Evolutionary conservation across 352 stramenopile species (phyloP).

Genomic region (Peronospora destructor): DNA sequence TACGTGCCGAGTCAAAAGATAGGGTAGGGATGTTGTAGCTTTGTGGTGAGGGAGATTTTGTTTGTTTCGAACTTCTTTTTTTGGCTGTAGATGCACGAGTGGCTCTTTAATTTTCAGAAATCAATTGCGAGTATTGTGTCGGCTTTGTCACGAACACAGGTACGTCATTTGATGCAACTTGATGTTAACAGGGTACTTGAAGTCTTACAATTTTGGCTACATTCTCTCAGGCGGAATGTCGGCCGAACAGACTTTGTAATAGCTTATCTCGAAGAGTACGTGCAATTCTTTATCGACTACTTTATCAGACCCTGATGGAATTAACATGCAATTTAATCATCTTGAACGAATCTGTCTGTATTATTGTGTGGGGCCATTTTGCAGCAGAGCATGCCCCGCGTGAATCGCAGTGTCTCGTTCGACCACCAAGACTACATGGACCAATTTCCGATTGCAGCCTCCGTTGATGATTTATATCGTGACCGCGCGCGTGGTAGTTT

Average conservation of each 20-base stretch:
- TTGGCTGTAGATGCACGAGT: constrained; percentile 73
- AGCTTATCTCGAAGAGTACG: constrained; percentile 57
- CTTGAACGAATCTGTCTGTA: constrained; percentile 11
- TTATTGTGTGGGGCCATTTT: constrained; percentile 5
- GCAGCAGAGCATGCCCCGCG: constrained; percentile 52
- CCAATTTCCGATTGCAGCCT: constrained; percentile 22
- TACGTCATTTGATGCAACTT: constrained; percentile 9
- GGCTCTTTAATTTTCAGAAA: constrained; percentile 87
- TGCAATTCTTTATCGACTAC: constrained; percentile 1
- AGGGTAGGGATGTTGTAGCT: constrained; percentile 33
- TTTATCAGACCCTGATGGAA: background rate
- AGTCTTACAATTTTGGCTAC: constrained; percentile 12
- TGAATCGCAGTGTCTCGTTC: constrained; percentile 70
- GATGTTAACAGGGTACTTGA: background rate
- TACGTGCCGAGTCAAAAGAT: constrained; percentile 78
- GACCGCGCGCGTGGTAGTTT: constrained; percentile 33
- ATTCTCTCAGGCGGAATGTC: constrained; percentile 35
- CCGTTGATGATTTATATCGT: constrained; percentile 54
- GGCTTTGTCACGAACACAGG: constrained; percentile 59
- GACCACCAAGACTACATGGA: constrained; percentile 62
- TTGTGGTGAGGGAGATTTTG: background rate
- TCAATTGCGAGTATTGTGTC: constrained; percentile 85
- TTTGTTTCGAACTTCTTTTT: constrained; percentile 6
- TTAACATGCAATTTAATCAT: constrained; percentile 15
- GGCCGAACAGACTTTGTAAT: constrained; percentile 42